A percentile compares a stretch with the other conserved stretches of the same genome.
Evolutionary conservation across 305 asterid species (phyloP).

Genomic region (Plantago coronopus): DNA sequence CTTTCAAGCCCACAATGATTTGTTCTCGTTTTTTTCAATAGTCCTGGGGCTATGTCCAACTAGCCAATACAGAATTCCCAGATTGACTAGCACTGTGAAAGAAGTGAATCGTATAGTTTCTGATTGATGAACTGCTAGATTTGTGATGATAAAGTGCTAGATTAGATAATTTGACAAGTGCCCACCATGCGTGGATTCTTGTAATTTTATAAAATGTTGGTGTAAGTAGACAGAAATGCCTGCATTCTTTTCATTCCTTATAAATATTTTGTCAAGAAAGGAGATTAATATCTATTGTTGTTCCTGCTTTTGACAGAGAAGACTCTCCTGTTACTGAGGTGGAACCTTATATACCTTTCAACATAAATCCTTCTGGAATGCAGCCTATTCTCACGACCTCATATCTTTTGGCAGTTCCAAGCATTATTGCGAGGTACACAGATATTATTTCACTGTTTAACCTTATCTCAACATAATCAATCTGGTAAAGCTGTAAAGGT

Average conservation of each 20-base stretch:
- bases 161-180: too few relatives aligned
- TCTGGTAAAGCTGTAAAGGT: constrained; percentile 2
- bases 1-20: neutral
- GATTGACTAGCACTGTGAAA: too few relatives aligned
- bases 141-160: neutral
- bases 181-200: neutral
- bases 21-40: too few relatives aligned
- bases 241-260: constrained; percentile 5
- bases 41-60: too few relatives aligned
- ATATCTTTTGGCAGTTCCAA: constrained; percentile 89
- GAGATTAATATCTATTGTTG: constrained; percentile 15
- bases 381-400: constrained; percentile 97
- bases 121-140: neutral
- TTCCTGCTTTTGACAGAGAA: constrained; percentile 54
- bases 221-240: neutral
- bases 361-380: constrained; percentile 99
- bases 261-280: constrained; percentile 4
- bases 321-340: constrained; percentile 83
- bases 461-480: constrained; percentile 3
- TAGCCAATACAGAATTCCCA: too few relatives aligned
- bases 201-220: neutral
- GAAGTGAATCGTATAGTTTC: neutral
- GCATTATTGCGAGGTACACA: constrained; percentile 74
- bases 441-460: constrained; percentile 2
- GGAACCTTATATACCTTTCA: constrained; percentile 97